Evolutionary conservation across 2,329 filamentous ascomycete species (phyloP), one percentile per base, ranked within the genome.

Genomic region (Plenodomus lindquistii): DNA sequence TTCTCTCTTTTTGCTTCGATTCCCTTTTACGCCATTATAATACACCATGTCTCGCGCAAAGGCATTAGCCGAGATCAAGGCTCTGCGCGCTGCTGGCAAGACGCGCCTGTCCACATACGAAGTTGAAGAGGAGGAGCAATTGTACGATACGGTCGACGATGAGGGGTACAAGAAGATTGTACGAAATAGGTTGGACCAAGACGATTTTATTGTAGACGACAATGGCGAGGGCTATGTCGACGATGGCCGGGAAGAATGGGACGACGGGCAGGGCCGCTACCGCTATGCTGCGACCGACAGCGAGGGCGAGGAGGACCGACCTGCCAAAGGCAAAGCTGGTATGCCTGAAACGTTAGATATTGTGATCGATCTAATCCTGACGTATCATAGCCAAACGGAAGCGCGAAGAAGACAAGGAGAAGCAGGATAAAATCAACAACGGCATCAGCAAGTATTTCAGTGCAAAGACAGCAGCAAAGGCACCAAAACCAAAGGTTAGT

Each of bases 121-220:
- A 73, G 84, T 97, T 53, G 84, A 91, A 63, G 87, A 97, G 54
- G 88, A 89, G 63, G 84, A 87, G 57, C 85, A 89, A 60, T 79
- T 99, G 37, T 99, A 97, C 76, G 94, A 97, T 55, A 92, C 96
- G 65, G 91, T 99, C 40, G 92, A 97, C 67, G 94, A 99, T 65
- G 93, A 94, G 66, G 89, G 89, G 42, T 99, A 99, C 80, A 97
- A 97, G 78, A 95, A 95, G 72, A 87, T 97, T 59, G 91, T 99
- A 13, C 85, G 94, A 36, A 85, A 87, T 46, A 87, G 94, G 39
- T 80, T 99, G 42, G 89, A 97, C 67, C 82, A 96, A 65, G 94
- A 99, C 64, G 94, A 99, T 75, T 99, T 99, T 66, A 93, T 99
- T 43, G 92, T 99, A 51, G 94, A 97, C 77, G 94, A 99, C 76